A percentile compares a stretch with the other conserved stretches of the same genome.
phyloP scores from a whole-genome alignment of 2,329 filamentous ascomycete genomes.

The Dissoconium aciculare region DNA sequence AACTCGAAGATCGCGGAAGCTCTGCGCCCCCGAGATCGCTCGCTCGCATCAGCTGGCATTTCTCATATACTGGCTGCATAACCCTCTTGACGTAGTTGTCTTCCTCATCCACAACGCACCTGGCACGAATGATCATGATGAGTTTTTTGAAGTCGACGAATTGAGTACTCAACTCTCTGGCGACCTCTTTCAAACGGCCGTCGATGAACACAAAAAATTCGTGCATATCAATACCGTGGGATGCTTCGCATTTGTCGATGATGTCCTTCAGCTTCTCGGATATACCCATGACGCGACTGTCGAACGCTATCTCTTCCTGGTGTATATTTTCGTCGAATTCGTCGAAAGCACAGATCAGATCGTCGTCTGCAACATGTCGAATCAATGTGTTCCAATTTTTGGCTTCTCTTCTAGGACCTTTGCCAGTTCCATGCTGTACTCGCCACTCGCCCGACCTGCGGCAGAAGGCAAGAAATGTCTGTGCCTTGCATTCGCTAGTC shows the following conservation, averaged over 20 bases:
- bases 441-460: conserved; percentile 4
- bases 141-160: not conserved
- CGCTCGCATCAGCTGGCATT: not conserved
- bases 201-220: not conserved
- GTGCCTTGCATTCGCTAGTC: conserved; percentile 1
- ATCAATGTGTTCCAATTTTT: conserved; percentile 5
- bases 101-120: not conserved
- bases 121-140: not conserved
- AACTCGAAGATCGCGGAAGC: not conserved
- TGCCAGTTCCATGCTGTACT: too few species aligned
- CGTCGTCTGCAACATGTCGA: not conserved
- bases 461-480: conserved; percentile 6
- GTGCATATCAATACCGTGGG: not conserved
- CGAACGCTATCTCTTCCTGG: not conserved
- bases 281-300: not conserved
- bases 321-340: not conserved
- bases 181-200: not conserved
- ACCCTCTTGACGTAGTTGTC: not conserved
- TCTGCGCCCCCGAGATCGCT: not conserved
- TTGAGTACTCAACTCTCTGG: not conserved
- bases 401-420: not conserved
- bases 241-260: not conserved
- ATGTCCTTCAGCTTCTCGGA: not conserved
- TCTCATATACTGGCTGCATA: conserved; percentile 1
- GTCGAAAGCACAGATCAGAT: not conserved